Evolutionary conservation across 2,329 filamentous ascomycete species (phyloP), one percentile per base, ranked within the genome.

Genomic region (Paraphaeosphaeria sporulosa): DNA sequence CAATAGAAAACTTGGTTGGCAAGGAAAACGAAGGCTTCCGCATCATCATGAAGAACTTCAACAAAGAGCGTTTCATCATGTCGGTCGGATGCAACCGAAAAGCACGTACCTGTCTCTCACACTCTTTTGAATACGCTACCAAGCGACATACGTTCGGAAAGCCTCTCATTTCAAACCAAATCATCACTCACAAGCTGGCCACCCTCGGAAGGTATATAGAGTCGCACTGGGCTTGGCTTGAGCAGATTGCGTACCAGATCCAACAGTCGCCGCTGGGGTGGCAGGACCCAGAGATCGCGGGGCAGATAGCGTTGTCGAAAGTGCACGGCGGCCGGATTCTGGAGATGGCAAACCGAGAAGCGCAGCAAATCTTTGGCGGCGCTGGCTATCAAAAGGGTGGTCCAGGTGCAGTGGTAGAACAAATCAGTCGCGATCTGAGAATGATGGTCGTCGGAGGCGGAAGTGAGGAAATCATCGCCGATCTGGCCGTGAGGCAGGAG

Each of bases 291-390:
- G 72, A 74, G 19, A 75, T 80, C 27, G 77, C 77, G 8, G 76
- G 76, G 0, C 74, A 74, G 54, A 78, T 80, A 60, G 78, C 78
- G 5, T 71, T 76, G 61, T 77, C 75, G 17, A 86, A 86, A 64
- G 80, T 86, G 0, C 80, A 83, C 46, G 83, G 82, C 0, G 83
- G 83, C 0, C 77, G 80, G 13, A 78, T 84, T 12, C 60, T 86
- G 6, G 84, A 86, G 70, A 75, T 80, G 67, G 83, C 82, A 1
- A 82, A 81, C 27, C 75, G 84, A 0, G 84, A 86, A 69, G 81
- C 83, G 0, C 84, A 85, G 71, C 84, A 86, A 66, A 78, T 86
- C 3, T 80, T 86, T 64, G 84, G 84, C 7, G 84, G 84, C 0
- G 77, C 81, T 1, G 84, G 84, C 1, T 86, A 85, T 60, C 81